These are phyloP conservation scores for Laetiporus sulphureus DNA, from an alignment of 1,284 basidiomycete genomes.

Conservation along the genomic window DNA sequence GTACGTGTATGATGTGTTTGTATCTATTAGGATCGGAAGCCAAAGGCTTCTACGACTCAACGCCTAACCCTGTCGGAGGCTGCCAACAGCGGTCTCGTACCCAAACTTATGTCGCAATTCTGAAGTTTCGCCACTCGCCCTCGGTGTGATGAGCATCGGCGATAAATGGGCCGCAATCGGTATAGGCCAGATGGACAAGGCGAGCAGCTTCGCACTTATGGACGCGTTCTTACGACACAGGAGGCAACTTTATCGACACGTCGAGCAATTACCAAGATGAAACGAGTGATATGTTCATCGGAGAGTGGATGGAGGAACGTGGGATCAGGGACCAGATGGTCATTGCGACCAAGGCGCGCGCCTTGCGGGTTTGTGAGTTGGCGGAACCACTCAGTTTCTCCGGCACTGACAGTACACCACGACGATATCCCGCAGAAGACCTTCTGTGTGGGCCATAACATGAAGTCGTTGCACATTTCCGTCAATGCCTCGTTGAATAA, in stretches of 20 bases:
- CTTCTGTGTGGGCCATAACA: conserved; percentile 41
- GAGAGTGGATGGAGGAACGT: conserved; percentile 36
- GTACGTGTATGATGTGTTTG: too few relatives aligned
- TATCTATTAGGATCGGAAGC: too few relatives aligned
- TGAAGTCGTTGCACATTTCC: conserved; percentile 38
- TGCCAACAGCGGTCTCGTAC: too few relatives aligned
- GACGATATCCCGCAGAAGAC: conserved; percentile 28
- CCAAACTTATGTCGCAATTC: too few relatives aligned
- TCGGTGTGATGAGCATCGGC: too few relatives aligned
- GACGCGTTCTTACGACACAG: conserved; percentile 20
- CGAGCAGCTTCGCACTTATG: conserved; percentile 13
- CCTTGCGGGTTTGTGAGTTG: background rate
- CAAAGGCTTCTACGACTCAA: too few relatives aligned
- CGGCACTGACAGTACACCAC: conserved; percentile 9
- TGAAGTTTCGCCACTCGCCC: too few relatives aligned
- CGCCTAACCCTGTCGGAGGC: too few relatives aligned
- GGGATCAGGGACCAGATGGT: conserved; percentile 37
- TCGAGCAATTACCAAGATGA: conserved; percentile 33
- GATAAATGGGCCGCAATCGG: conserved; percentile 33
- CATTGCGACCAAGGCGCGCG: conserved; percentile 33
- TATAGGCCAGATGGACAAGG: conserved; percentile 32
- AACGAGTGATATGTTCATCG: conserved; percentile 28
- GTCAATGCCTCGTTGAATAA: conserved; percentile 46
- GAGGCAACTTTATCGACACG: conserved; percentile 26
- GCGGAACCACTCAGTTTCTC: background rate